Conservation (phyloP, 106 monocot species). For the Phalaenopsis equestris region DNA sequence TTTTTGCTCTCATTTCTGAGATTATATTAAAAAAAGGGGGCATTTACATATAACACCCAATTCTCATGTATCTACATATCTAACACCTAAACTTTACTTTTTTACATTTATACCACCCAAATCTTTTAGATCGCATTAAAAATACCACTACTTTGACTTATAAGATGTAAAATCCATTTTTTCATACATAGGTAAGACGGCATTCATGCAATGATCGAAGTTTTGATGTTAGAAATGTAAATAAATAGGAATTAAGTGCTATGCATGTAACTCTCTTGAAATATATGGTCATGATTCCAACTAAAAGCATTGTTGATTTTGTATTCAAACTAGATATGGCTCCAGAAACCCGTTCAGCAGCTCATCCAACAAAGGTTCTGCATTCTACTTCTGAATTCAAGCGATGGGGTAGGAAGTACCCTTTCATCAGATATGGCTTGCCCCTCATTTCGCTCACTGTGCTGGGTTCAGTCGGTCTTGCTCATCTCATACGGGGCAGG, state of each 20-base stretch:
- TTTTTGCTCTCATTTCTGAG: neutral
- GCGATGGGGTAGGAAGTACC: slow-evolving; percentile 73
- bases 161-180: too few relatives aligned
- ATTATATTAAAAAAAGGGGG: neutral
- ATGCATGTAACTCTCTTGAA: too few relatives aligned
- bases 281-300: neutral
- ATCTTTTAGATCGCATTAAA: too few relatives aligned
- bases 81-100: too few relatives aligned
- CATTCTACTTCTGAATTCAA: slow-evolving; percentile 55
- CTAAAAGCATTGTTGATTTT: neutral
- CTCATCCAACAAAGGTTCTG: slow-evolving; percentile 20
- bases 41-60: too few relatives aligned
- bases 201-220: too few relatives aligned
- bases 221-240: too few relatives aligned
- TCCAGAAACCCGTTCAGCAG: slow-evolving; percentile 16
- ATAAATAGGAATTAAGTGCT: too few relatives aligned
- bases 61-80: too few relatives aligned
- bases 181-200: too few relatives aligned
- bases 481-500: slow-evolving; percentile 87
- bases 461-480: slow-evolving; percentile 78
- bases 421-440: slow-evolving; percentile 77
- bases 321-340: neutral
- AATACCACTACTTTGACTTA: too few relatives aligned
- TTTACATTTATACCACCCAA: too few relatives aligned
- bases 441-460: slow-evolving; percentile 80